phyloP scores from a whole-genome alignment of 805 yeast species.

The Metschnikowia anglica region DNA sequence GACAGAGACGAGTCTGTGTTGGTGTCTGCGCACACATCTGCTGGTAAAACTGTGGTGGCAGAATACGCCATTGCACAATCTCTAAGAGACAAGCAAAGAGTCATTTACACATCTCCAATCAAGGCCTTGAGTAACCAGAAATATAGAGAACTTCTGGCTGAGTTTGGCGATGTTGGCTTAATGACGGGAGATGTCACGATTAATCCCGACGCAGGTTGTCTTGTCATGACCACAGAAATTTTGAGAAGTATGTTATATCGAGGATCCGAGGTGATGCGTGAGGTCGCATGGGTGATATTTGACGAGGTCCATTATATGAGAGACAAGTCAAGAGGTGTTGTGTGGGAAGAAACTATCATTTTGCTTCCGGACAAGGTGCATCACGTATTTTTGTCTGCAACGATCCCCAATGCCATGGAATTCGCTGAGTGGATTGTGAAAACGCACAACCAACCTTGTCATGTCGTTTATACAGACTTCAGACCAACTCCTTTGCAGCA shows the following conservation, averaged over 20 bases:
- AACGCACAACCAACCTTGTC: constrained; percentile 95
- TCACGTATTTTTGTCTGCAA: constrained; percentile 90
- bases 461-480: constrained; percentile 97
- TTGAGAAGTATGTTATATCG: constrained; percentile 93
- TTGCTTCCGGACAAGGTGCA: constrained; percentile 94
- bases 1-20: constrained; percentile 92
- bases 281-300: constrained; percentile 97
- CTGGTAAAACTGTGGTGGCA: constrained; percentile 96
- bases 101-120: constrained; percentile 92
- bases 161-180: constrained; percentile 94
- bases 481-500: constrained; percentile 99
- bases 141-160: constrained; percentile 86
- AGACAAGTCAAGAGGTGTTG: constrained; percentile 97
- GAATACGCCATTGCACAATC: constrained; percentile 97
- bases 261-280: constrained; percentile 97
- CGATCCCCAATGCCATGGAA: constrained; percentile 97
- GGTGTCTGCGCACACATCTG: constrained; percentile 97
- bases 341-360: constrained; percentile 98
- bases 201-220: constrained; percentile 96
- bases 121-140: constrained; percentile 94
- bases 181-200: constrained; percentile 99
- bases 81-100: constrained; percentile 86
- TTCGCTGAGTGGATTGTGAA: constrained; percentile 98
- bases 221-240: constrained; percentile 99
- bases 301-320: constrained; percentile 99